Evolutionary conservation across 345 rosid genomes (phyloP), one percentile per base, ranked within the genome.

Genomic region (Pelargonium nanum): DNA sequence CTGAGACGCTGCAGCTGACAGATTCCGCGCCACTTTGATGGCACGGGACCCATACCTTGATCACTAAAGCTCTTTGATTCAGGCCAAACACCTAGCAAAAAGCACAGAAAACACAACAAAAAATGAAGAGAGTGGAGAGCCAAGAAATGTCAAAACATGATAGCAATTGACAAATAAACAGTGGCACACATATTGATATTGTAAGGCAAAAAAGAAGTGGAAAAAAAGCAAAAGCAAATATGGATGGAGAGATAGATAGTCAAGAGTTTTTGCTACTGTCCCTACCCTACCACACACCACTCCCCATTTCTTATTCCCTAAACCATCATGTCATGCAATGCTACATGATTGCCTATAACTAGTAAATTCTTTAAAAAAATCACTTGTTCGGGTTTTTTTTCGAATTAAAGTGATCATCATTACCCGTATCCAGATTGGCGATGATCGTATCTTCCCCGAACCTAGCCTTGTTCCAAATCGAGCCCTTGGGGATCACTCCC

Each of bases 351-450:
- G 34, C 34, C 34, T 28, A 28, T 8, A 28, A 28, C 5, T 4
- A 28, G 5, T 28, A n/a, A n/a, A n/a, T n/a, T n/a, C n/a, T n/a
- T n/a, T n/a, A n/a, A n/a, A n/a, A n/a, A n/a, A n/a, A n/a, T n/a
- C n/a, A n/a, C n/a, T n/a, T n/a, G n/a, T n/a, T n/a, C n/a, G n/a
- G n/a, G n/a, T n/a, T n/a, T n/a, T n/a, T n/a, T n/a, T n/a, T n/a
- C n/a, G n/a, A n/a, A n/a, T n/a, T n/a, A n/a, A n/a, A n/a, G n/a
- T n/a, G n/a, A n/a, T n/a, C n/a, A n/a, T n/a, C n/a, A n/a, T 4
- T 64, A 77, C 83, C 80, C 4, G 80, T 59, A 56, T 79, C 83
- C 2, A 79, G 71, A 61, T 73, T 76, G 21, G 70, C 83, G 4
- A 79, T 66, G 48, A 79, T 79, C 26, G 59, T n/a, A 44, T 73